Base-by-base conservation (phyloP, 2,329 filamentous ascomycete genomes). In the Neophaeococcomyces aloes region DNA sequence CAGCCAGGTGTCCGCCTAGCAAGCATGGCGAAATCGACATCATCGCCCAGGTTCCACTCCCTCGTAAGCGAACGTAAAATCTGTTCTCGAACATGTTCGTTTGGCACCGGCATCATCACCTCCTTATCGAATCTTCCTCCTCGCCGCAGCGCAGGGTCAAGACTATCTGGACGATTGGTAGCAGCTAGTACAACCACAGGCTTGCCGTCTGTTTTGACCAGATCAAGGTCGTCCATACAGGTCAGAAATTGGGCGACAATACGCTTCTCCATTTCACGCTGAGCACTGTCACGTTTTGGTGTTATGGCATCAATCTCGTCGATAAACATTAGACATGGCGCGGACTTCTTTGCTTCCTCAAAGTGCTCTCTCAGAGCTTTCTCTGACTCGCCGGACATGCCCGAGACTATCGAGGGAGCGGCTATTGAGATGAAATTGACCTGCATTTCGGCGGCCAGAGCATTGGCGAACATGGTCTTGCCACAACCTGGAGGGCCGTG, bases 291-390 rank as follows among this genome's bases (percentile, higher is more conserved):
- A 44, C 83, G 74, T 61, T 93, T 94, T 0, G 85, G 84, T 38
- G 87, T 85, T 55, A 96, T 91, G 3, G 83, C 81, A 61, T 98
- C 88, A 41, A 96, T 85, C 54, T 94, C 83, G 53, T 94, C 87
- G 45, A 96, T 83, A 57, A 95, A 93, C 3, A 98, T 74, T 4
- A 98, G 71, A 56, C 86, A 94, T 0, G 91, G 91, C 0, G 89
- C 88, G 29, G 88, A 73, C 44, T 78, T 75, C 59, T 85, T 86
- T 0, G 91, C 91, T 57, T 91, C 85, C 10, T 96, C 88, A 48
- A 93, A 93, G 37, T 86, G 73, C 52, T 89, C 84, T 29, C 86
- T 72, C 21, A 94, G 76, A 48, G 86, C 86, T 66, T 88, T 88
- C 61, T 94, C 86, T 0, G 84, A 89, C 59, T 91, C 86, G 54